These are phyloP conservation scores for Phytophthora pluvialis DNA, from an alignment of 352 stramenopile species.

Conservation along the genomic window DNA sequence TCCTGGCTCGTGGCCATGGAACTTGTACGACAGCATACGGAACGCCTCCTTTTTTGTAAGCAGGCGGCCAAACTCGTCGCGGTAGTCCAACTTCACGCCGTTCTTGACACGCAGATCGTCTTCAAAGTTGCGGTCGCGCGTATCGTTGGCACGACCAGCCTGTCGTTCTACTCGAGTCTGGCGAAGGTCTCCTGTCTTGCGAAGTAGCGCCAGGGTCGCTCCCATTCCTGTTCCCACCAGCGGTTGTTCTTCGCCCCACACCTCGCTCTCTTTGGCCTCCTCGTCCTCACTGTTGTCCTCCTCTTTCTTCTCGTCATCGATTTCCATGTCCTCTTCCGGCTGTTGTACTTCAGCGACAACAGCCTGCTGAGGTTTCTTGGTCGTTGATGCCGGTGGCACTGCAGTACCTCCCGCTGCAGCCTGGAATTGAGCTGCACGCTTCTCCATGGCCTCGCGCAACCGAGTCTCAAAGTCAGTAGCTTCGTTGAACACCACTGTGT, in stretches of 20 bases:
- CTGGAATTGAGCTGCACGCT: constrained; percentile 63
- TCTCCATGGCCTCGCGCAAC: constrained; percentile 78
- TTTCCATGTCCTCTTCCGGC: constrained; percentile 27
- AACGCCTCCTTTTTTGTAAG: constrained; percentile 98
- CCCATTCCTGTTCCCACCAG: constrained; percentile 89
- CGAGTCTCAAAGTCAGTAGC: constrained; percentile 85
- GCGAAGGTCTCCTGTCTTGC: constrained; percentile 93
- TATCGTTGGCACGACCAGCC: constrained; percentile 94
- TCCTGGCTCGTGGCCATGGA: constrained; percentile 96
- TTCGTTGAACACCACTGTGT: constrained; percentile 85
- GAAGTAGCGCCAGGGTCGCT: constrained; percentile 92
- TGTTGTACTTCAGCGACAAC: constrained; percentile 48
- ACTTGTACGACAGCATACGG: constrained; percentile 98
- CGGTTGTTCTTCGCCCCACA: constrained; percentile 87
- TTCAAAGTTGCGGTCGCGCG: constrained; percentile 92
- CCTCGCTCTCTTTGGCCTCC: constrained; percentile 55
- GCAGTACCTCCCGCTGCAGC: constrained; percentile 18
- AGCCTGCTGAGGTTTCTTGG: constrained; percentile 9
- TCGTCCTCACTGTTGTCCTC: constrained; percentile 56
- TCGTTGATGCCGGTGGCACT: background rate
- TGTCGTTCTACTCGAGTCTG: constrained; percentile 90
- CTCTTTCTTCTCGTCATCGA: constrained; percentile 37
- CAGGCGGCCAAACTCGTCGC: constrained; percentile 96
- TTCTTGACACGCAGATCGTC: constrained; percentile 87
- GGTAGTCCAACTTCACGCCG: constrained; percentile 96